Evolutionary conservation across 352 stramenopile species (phyloP).

Genomic region (Globisporangium solare): DNA sequence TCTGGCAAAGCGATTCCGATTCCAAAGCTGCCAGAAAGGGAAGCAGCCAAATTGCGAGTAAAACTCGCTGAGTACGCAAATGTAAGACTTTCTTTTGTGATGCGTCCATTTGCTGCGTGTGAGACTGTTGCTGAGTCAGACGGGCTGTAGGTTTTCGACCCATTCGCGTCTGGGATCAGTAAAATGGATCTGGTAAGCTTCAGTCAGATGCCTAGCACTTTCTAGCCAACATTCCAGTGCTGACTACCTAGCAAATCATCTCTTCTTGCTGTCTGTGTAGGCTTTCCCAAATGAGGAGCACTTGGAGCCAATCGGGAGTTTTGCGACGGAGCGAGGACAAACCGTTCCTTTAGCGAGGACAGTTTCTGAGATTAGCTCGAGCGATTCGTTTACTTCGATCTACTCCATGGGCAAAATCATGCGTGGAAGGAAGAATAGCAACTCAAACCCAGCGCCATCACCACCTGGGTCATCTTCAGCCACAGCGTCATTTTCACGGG

Average conservation of each 20-base stretch:
- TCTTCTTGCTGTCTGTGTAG: constrained; percentile 16
- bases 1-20: constrained; percentile 46
- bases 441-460: constrained; percentile 28
- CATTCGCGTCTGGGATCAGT: constrained; percentile 63
- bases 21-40: constrained; percentile 71
- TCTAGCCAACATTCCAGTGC: neutral
- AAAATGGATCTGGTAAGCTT: constrained; percentile 55
- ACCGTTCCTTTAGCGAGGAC: constrained; percentile 61
- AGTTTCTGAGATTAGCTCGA: constrained; percentile 46
- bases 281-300: constrained; percentile 80
- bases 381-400: constrained; percentile 43
- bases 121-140: neutral
- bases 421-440: constrained; percentile 46
- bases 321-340: constrained; percentile 60
- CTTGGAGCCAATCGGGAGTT: constrained; percentile 72
- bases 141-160: constrained; percentile 63
- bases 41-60: constrained; percentile 50
- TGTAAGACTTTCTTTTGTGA: constrained; percentile 20
- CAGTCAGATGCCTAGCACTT: neutral
- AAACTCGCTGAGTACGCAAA: constrained; percentile 63
- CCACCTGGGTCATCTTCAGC: constrained; percentile 24
- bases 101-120: neutral
- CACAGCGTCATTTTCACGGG: constrained; percentile 12
- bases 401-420: constrained; percentile 75
- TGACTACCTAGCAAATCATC: neutral